These are phyloP conservation scores for Pyrenochaeta sp. DNA, from an alignment of 2,329 filamentous ascomycete genomes.

Conservation along the genomic window DNA sequence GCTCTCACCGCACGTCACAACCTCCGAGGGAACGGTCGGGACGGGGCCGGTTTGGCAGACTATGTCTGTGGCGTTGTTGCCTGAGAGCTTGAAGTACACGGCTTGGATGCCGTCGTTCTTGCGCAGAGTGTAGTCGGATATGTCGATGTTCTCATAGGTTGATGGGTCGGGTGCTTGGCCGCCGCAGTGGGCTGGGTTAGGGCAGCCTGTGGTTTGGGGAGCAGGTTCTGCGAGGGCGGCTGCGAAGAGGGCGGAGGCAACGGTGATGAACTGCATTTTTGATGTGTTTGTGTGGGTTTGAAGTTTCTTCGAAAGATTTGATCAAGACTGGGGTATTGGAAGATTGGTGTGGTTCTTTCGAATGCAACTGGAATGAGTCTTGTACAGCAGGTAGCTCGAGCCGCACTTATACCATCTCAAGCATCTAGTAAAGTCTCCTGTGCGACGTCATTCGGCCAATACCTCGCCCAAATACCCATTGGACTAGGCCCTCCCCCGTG, in stretches of 20 bases:
- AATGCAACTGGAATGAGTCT: conserved; percentile 2
- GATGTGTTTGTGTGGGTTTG: not conserved
- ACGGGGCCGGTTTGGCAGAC: conserved; percentile 18
- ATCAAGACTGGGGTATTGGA: not conserved
- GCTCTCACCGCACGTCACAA: conserved; percentile 23
- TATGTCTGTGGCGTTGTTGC: conserved; percentile 22
- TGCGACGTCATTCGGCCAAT: conserved; percentile 14
- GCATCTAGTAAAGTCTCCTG: not conserved
- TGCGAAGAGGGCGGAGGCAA: conserved; percentile 27
- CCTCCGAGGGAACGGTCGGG: conserved; percentile 20
- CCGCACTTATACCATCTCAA: conserved; percentile 23
- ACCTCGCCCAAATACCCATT: conserved; percentile 5
- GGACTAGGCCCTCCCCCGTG: conserved; percentile 5
- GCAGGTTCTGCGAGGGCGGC: conserved; percentile 29
- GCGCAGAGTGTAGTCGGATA: conserved; percentile 28
- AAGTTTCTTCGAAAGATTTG: conserved; percentile 1
- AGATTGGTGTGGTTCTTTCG: conserved; percentile 1
- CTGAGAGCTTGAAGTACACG: conserved; percentile 32
- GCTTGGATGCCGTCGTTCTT: conserved; percentile 26
- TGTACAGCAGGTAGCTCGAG: not conserved
- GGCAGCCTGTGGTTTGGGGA: conserved; percentile 27
- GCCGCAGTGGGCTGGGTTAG: conserved; percentile 33
- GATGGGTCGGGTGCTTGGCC: conserved; percentile 13
- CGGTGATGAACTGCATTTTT: conserved; percentile 30
- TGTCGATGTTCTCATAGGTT: conserved; percentile 30